Evolutionary conservation across 495 filamentous ascomycete genomes (phyloP).

Genomic region (Tuber indicum): DNA sequence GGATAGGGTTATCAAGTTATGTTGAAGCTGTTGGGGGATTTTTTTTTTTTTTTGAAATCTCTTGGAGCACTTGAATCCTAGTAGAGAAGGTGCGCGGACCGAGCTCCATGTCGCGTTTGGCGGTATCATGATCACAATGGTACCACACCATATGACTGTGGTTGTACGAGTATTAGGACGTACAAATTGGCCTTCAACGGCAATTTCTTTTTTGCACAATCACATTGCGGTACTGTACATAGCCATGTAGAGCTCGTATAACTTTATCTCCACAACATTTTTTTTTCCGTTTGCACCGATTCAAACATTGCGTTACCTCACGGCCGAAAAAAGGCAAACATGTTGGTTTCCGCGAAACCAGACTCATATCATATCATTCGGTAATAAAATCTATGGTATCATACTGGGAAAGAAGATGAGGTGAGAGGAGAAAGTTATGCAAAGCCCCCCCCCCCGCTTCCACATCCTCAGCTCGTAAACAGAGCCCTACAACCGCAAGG

Average conservation of each 20-base stretch:
- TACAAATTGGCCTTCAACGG: too few species aligned
- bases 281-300: too few species aligned
- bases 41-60: not conserved
- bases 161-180: too few species aligned
- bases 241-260: too few species aligned
- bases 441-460: not conserved
- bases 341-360: too few species aligned
- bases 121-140: not conserved
- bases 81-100: not conserved
- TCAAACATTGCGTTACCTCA: too few species aligned
- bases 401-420: not conserved
- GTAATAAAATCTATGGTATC: not conserved
- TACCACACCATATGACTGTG: not conserved
- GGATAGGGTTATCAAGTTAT: not conserved
- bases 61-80: not conserved
- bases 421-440: not conserved
- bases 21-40: not conserved
- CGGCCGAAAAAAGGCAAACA: too few species aligned
- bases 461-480: not conserved
- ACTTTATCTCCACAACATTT: too few species aligned
- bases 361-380: too few species aligned
- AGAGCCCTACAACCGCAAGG: not conserved
- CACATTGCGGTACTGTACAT: too few species aligned
- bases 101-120: not conserved
- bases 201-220: too few species aligned